Base-by-base conservation (phyloP, 305 asterid genomes). In the Lippia alba region DNA sequence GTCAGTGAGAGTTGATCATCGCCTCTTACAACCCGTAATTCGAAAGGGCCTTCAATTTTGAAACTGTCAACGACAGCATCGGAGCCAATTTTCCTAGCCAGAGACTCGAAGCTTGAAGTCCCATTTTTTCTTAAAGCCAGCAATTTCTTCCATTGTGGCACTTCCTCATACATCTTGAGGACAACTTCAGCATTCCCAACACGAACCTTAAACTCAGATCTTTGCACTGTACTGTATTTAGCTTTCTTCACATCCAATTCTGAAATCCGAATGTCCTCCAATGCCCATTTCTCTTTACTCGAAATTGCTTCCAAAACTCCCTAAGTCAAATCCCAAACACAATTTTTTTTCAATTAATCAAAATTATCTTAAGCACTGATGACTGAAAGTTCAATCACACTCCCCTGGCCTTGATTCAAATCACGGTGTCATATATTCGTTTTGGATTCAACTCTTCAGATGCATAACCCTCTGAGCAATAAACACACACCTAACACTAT, bases 31-130 rank as follows among this genome's bases (percentile, higher is more conserved):
- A 80, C 85, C 53, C 71, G 75, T 80, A 92, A 70, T 49, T 84
- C 95, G 40, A 81, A 82, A 62, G 98, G 97, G 54, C 98, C 97
- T 61, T 80, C 86, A 30, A 90, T 74, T 84, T 78, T 76, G 56
- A 88, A 72, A 49, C 79, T 79, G 56, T 80, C 87, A 67, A 90
- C 73, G 32, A 80, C 77, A 24, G 83, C 74, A 8, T 75, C 76
- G 14, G 91, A 71, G 63, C 81, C 86, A 75, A 84, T 61, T 71
- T 73, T 80, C 78, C 50, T 80, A 40, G 75, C 83, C 80, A 87
- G 50, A 56, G 79, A 73, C 83, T 87, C 93, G 44, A 92, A 82
- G 50, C 53, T 74, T 32, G 82, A 76, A 48, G 80, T 32, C 49
- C 59, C 83, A 51, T 80, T 80, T 12, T 66, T 71, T 45, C 18